Conservation (phyloP, 192 early-diverging fungal genomes). For the Linnemannia zychae region DNA sequence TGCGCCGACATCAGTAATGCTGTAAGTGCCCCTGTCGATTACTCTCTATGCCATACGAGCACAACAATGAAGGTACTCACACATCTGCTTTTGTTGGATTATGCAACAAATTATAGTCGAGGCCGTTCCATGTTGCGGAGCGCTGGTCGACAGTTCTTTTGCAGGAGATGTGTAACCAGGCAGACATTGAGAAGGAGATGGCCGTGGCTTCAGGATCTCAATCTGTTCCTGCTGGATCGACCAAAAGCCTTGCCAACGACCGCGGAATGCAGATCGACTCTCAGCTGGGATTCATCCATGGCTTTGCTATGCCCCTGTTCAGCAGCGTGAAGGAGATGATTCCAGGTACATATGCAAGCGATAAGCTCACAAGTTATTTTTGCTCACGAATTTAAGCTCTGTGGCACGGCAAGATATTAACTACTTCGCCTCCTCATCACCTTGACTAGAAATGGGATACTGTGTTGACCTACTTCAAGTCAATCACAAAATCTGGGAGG, state of each 20-base stretch:
- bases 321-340: slow-evolving; percentile 58
- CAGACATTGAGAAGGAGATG: slow-evolving; percentile 80
- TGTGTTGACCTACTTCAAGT: slow-evolving; percentile 47
- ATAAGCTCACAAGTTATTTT: background rate
- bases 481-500: slow-evolving; percentile 55
- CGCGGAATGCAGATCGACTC: slow-evolving; percentile 62
- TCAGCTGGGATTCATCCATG: slow-evolving; percentile 68
- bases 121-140: slow-evolving; percentile 77
- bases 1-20: slow-evolving; percentile 88
- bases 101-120: slow-evolving; percentile 59
- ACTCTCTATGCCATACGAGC: background rate
- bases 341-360: slow-evolving; percentile 44
- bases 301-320: slow-evolving; percentile 67
- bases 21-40: slow-evolving; percentile 45
- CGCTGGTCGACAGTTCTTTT: slow-evolving; percentile 78
- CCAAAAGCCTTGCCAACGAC: slow-evolving; percentile 68
- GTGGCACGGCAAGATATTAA: too few species aligned
- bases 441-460: slow-evolving; percentile 52
- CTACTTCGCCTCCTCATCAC: background rate
- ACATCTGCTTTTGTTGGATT: background rate
- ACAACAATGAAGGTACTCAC: background rate
- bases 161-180: slow-evolving; percentile 78
- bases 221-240: slow-evolving; percentile 62
- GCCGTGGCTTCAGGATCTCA: slow-evolving; percentile 54
- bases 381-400: too few species aligned